Evolutionary conservation across 2,329 filamentous ascomycete genomes (phyloP).

Genomic region (Ambrosiella xylebori): DNA sequence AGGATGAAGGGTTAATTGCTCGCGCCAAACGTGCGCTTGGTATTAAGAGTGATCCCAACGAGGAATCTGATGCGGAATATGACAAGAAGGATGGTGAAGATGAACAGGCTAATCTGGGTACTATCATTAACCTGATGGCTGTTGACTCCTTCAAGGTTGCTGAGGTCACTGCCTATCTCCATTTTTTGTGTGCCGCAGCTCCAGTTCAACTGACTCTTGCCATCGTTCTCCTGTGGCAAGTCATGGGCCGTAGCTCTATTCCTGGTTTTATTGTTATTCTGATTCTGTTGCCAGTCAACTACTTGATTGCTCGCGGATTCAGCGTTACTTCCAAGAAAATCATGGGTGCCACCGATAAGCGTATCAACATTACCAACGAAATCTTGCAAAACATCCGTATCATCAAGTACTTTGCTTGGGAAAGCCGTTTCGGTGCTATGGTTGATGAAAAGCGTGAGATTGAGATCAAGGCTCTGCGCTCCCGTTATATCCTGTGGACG

Average conservation of each 20-base stretch:
- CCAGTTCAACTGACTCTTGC: slow-evolving; percentile 77
- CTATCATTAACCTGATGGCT: slow-evolving; percentile 99
- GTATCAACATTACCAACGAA: slow-evolving; percentile 93
- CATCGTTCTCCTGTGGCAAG: slow-evolving; percentile 65
- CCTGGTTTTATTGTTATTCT: slow-evolving; percentile 85
- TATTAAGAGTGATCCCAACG: slow-evolving; percentile 29
- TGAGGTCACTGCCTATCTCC: slow-evolving; percentile 84
- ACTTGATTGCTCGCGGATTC: slow-evolving; percentile 74
- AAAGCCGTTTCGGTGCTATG: slow-evolving; percentile 69
- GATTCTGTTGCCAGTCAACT: slow-evolving; percentile 75
- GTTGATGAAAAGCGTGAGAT: slow-evolving; percentile 74
- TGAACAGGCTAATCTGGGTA: slow-evolving; percentile 77
- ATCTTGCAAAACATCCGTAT: slow-evolving; percentile 94
- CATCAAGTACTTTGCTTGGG: slow-evolving; percentile 99
- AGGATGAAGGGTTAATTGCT: slow-evolving; percentile 25
- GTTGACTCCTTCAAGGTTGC: slow-evolving; percentile 98
- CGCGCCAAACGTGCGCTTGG: slow-evolving; percentile 41
- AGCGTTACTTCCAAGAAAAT: slow-evolving; percentile 77
- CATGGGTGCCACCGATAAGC: slow-evolving; percentile 80
- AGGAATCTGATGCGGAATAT: slow-evolving; percentile 17
- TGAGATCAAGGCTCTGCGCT: slow-evolving; percentile 64
- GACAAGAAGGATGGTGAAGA: slow-evolving; percentile 28
- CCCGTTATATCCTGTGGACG: slow-evolving; percentile 81
- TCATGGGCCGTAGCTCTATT: slow-evolving; percentile 84
- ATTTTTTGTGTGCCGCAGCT: slow-evolving; percentile 85